phyloP scores from a whole-genome alignment of 139 green algal genomes.

The Microglena sp. region DNA sequence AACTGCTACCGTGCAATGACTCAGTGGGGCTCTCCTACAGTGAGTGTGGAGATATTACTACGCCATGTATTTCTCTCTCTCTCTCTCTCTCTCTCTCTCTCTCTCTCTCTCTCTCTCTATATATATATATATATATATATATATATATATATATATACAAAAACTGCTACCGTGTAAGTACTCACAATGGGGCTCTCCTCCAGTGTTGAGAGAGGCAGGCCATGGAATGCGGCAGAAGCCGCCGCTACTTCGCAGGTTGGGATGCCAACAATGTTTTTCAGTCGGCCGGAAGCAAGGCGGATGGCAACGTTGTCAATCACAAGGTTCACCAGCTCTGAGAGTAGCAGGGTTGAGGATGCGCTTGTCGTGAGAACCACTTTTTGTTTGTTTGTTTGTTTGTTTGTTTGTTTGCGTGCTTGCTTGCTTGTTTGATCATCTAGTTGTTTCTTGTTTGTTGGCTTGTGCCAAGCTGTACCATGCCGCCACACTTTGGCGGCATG shows the following conservation, averaged over 20 bases:
- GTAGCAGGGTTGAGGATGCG: no score
- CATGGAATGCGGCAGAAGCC: conserved; percentile 19
- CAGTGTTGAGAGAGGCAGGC: conserved; percentile 3
- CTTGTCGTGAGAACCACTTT: no score
- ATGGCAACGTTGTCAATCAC: not conserved
- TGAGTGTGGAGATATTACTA: not conserved
- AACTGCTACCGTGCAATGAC: no score
- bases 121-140: not conserved
- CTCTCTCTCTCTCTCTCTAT: not conserved
- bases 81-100: not conserved
- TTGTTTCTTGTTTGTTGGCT: no score
- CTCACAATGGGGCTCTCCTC: not conserved
- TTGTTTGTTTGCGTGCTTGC: no score
- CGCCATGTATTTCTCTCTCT: not conserved
- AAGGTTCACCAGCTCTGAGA: no score
- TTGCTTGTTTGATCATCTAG: no score
- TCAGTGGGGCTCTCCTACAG: no score
- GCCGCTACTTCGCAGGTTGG: conserved; percentile 13
- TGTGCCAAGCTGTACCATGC: no score
- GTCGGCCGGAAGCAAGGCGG: not conserved
- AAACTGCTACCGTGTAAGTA: no score
- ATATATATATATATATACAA: not conserved
- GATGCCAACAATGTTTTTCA: not conserved
- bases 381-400: no score
- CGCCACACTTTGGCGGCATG: no score